Percentiles rank a stretch among this genome's conserved stretches.
phyloP scores from a whole-genome alignment of 805 yeast genomes.

The Suhomyces sp. region DNA sequence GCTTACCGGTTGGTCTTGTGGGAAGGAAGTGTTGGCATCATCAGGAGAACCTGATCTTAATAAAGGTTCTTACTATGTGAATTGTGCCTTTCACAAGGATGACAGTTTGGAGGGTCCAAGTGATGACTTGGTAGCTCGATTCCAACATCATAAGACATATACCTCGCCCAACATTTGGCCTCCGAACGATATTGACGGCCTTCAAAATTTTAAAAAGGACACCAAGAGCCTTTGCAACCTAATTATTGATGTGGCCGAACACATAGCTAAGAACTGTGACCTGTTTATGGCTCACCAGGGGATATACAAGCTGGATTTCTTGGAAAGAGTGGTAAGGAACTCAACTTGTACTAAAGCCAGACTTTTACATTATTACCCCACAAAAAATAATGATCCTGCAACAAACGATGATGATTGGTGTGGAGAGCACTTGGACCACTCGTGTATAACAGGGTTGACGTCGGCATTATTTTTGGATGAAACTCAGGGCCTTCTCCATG shows the following conservation, averaged over 20 bases:
- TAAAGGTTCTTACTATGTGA: slow-evolving; percentile 59
- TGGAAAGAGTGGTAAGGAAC: slow-evolving; percentile 45
- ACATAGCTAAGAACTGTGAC: slow-evolving; percentile 58
- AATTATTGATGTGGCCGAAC: slow-evolving; percentile 48
- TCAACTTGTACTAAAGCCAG: slow-evolving; percentile 60
- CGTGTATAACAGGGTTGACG: slow-evolving; percentile 59
- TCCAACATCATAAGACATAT: slow-evolving; percentile 41
- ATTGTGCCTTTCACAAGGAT: slow-evolving; percentile 54
- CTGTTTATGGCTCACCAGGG: slow-evolving; percentile 27
- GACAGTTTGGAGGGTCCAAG: slow-evolving; percentile 47
- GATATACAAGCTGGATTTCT: slow-evolving; percentile 22
- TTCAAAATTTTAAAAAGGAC: slow-evolving; percentile 35
- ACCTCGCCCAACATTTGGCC: slow-evolving; percentile 59
- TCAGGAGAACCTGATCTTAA: slow-evolving; percentile 46
- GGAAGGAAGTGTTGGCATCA: slow-evolving; percentile 47
- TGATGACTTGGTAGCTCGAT: slow-evolving; percentile 27
- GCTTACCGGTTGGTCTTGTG: slow-evolving; percentile 63
- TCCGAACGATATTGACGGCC: slow-evolving; percentile 11
- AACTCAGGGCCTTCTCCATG: slow-evolving; percentile 18
- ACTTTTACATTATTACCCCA: slow-evolving; percentile 53
- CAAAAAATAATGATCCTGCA: slow-evolving; percentile 5
- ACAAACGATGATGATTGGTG: slow-evolving; percentile 49
- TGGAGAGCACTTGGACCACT: slow-evolving; percentile 61
- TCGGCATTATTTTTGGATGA: slow-evolving; percentile 53
- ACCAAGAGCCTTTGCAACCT: slow-evolving; percentile 40